Evolutionary conservation across 2,329 filamentous ascomycete species (phyloP).

Genomic region (Pestalotiopsis sp.): DNA sequence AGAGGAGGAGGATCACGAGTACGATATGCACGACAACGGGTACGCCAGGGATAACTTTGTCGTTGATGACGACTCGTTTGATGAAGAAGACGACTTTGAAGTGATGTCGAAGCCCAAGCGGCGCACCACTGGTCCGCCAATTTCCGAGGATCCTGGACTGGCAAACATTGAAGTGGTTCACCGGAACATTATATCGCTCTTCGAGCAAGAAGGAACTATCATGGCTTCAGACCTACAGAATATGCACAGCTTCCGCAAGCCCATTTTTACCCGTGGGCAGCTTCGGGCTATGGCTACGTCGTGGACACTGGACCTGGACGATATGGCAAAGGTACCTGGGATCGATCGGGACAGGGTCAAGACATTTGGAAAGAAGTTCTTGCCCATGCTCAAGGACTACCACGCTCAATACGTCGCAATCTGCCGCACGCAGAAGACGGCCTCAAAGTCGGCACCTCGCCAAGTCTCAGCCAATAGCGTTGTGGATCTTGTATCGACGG

Average conservation of each 20-base stretch:
- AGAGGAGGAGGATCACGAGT: constrained; percentile 37
- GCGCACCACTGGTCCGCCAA: constrained; percentile 57
- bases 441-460: constrained; percentile 8
- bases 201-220: constrained; percentile 63
- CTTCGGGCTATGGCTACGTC: constrained; percentile 74
- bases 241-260: constrained; percentile 55
- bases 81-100: constrained; percentile 51
- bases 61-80: constrained; percentile 38
- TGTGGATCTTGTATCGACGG: constrained; percentile 53
- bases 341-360: constrained; percentile 66
- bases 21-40: constrained; percentile 38
- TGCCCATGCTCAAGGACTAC: constrained; percentile 57
- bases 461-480: constrained; percentile 37
- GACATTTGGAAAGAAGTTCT: constrained; percentile 62
- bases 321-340: constrained; percentile 65
- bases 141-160: constrained; percentile 58
- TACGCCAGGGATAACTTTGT: constrained; percentile 46
- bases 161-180: constrained; percentile 59
- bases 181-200: constrained; percentile 63
- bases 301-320: constrained; percentile 63
- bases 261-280: constrained; percentile 69
- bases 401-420: constrained; percentile 52
- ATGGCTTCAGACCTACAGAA: constrained; percentile 65
- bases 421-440: constrained; percentile 37
- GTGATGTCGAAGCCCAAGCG: constrained; percentile 38